A percentile compares a stretch with the other conserved stretches of the same genome.
These are phyloP conservation scores for Paracoccidioides lutzii DNA, from an alignment of 2,329 filamentous ascomycete species.

Conservation along the genomic window DNA sequence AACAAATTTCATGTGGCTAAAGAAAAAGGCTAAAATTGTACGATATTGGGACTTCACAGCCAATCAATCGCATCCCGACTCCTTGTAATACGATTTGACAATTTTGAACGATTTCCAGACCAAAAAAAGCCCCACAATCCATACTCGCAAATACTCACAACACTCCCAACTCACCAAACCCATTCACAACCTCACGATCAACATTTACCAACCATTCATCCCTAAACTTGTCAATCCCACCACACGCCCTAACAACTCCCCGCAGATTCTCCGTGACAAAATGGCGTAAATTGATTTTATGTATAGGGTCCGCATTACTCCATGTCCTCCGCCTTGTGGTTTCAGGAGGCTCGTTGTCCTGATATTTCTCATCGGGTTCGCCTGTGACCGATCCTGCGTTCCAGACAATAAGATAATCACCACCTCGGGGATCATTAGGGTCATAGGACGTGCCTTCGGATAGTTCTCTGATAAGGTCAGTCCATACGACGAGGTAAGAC, in stretches of 20 bases:
- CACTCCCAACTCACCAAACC: slow-evolving; percentile 13
- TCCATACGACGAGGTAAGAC: slow-evolving; percentile 36
- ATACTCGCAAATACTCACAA: background rate
- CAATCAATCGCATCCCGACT: too few relatives aligned
- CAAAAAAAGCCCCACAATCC: background rate
- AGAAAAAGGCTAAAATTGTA: too few relatives aligned
- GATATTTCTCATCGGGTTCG: slow-evolving; percentile 20
- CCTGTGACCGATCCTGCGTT: slow-evolving; percentile 17
- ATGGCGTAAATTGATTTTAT: slow-evolving; percentile 32
- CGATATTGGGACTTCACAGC: too few relatives aligned
- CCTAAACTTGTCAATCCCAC: slow-evolving; percentile 30
- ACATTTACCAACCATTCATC: slow-evolving; percentile 33
- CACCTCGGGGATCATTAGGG: slow-evolving; percentile 18
- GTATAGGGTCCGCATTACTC: slow-evolving; percentile 29
- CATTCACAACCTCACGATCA: slow-evolving; percentile 28
- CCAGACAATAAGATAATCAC: slow-evolving; percentile 33
- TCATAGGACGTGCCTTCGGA: slow-evolving; percentile 29
- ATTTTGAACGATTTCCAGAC: background rate
- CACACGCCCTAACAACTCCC: slow-evolving; percentile 27
- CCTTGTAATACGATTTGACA: background rate
- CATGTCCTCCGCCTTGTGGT: slow-evolving; percentile 28
- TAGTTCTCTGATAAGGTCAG: slow-evolving; percentile 33
- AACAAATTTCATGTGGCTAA: too few relatives aligned
- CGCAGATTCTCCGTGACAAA: slow-evolving; percentile 32
- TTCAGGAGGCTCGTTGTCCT: slow-evolving; percentile 29